phyloP scores from a whole-genome alignment of 176 grass and related monocot genomes.

The Oryza officinalis region DNA sequence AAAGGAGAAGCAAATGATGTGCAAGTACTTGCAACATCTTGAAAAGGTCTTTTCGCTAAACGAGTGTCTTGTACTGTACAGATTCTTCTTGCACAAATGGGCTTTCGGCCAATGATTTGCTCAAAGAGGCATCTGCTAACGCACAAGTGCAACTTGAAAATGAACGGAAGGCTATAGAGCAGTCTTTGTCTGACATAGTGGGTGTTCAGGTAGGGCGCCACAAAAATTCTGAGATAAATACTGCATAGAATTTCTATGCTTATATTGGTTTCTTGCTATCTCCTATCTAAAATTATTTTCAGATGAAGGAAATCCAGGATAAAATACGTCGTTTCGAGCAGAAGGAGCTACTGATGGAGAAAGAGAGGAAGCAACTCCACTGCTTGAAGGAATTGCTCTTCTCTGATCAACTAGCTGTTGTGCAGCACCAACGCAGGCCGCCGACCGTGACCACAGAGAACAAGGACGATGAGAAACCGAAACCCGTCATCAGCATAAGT shows the following conservation, averaged over 20 bases:
- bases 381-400: conserved; percentile 69
- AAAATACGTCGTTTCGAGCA: conserved; percentile 79
- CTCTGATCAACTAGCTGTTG: conserved; percentile 55
- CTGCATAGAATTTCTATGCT: not conserved
- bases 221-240: not conserved
- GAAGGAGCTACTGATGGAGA: conserved; percentile 75
- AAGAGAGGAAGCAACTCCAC: conserved; percentile 63
- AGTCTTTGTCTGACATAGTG: conserved; percentile 77
- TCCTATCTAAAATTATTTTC: conserved; percentile 28
- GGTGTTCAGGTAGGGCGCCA: conserved; percentile 74
- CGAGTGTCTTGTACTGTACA: conserved; percentile 25
- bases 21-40: not conserved
- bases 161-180: conserved; percentile 71
- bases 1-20: conserved; percentile 8
- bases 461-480: conserved; percentile 40
- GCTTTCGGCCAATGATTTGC: conserved; percentile 41
- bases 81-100: conserved; percentile 45
- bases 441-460: conserved; percentile 16
- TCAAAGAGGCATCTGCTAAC: conserved; percentile 52
- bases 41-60: conserved; percentile 5
- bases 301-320: conserved; percentile 98
- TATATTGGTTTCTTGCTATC: conserved; percentile 13
- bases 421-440: conserved; percentile 56
- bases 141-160: conserved; percentile 66
- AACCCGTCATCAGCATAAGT: conserved; percentile 12